Evolutionary conservation across 1,284 basidiomycete genomes (phyloP), one percentile per base, ranked within the genome.

Genomic region (Cryptococcus sp.): DNA sequence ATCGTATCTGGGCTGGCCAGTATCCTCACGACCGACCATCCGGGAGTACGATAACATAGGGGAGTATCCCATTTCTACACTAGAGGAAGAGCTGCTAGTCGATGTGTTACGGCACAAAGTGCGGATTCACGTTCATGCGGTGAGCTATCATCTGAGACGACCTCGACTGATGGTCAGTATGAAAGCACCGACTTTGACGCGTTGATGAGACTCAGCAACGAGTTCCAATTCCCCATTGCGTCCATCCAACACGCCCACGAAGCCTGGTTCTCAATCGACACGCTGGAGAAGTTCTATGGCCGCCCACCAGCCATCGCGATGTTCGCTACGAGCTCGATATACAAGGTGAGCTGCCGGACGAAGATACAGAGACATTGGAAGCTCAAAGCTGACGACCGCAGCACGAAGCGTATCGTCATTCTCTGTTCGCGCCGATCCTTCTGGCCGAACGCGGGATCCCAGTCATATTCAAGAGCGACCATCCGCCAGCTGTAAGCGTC

Each of bases 1-100:
- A 44, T 17, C 41, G 4, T 20, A n/a, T 13, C 20, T 44, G 41
- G 41, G 41, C 20, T 44, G 41, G 41, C 41, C 41, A 5, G 5
- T 44, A 5, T 4, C 6, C 41, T 5, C 5, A 20, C 41, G 41
- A 20, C 41, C 41, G 20, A n/a, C 41, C 20, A 44, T 5, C 13
- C 17, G 16, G 6, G 41, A 44, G 6, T 44, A n/a, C 41, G 41
- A 44, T 5, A 44, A 44, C 17, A 17, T 13, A 5, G 41, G 41
- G 5, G 20, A 17, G 4, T 44, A 44, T 20, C 41, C 41, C 17
- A 13, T 20, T 20, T 44, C 41, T 6, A 44, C 41, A 20, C 77
- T 90, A 38, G 82, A 89, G 67, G 88, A 87, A 84, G 91, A 93
- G 69, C 86, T 86, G 11, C 80, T 93, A 8, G 88, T 91, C 7